Base-by-base conservation (phyloP, 176 grass and related monocot species). In the Oryza meyeriana region DNA sequence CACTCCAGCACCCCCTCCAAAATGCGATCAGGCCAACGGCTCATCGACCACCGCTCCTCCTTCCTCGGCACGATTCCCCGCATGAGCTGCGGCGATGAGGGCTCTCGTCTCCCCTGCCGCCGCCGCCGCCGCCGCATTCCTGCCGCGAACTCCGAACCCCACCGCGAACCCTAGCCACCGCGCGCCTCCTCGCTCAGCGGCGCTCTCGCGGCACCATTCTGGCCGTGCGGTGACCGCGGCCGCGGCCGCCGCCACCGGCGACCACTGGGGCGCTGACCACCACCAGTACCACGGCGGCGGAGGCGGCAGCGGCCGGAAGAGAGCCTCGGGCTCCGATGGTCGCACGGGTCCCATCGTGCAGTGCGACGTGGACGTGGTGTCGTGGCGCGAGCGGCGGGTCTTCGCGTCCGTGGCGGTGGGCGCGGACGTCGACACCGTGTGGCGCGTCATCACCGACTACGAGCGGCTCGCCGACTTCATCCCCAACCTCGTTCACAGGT, bases 391-490 rank as follows among this genome's bases (percentile, higher is more conserved):
- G 92, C 86, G 90, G 35, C 84, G 89, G 29, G 86, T 98, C 78
- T 61, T 79, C 64, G 90, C 84, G 24, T 89, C 92, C 77, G 86
- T 98, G 33, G 25, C 71, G 24, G 90, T 91, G 66, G 84, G 86
- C 79, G 95, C 95, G 57, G 95, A 94, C 63, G 88, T 91, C 48
- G 92, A 93, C 47, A 87, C 95, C 18, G 62, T 98, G 25, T 98
- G 95, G 95, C 81, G 87, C 69, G 90, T 94, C 81, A 91, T 98
- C 81, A 98, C 95, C 30, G 95, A 98, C 79, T 98, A 98, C 76
- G 92, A 94, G 83, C 88, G 92, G 69, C 92, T 98, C 28, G 95
- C 95, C 29, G 88, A 98, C 41, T 98, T 89, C 82, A 92, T 98
- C 64, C 92, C 95, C 30, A 98, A 98, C 90, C 95, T 98, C 38